These are phyloP conservation scores for Cladosporium sphaerospermum DNA, from an alignment of 2,329 filamentous ascomycete genomes.

Conservation along the genomic window DNA sequence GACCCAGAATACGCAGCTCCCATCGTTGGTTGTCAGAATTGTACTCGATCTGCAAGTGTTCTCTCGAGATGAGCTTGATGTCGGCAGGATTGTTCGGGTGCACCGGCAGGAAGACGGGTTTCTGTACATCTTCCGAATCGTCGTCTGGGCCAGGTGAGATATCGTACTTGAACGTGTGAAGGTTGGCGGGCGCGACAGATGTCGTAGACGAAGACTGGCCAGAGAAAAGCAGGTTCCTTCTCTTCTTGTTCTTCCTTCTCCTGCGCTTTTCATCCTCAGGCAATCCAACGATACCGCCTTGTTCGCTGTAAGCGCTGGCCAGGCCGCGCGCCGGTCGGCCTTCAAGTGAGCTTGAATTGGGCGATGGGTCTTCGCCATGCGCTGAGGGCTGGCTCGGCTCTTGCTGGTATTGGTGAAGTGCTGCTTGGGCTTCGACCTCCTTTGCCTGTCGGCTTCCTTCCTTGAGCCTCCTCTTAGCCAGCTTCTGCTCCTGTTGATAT, in stretches of 20 bases:
- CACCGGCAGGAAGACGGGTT: slow-evolving; percentile 61
- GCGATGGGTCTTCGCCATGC: slow-evolving; percentile 17
- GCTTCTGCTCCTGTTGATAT: slow-evolving; percentile 18
- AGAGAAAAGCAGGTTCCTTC: slow-evolving; percentile 8
- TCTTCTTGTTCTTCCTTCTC: slow-evolving; percentile 7
- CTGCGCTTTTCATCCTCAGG: slow-evolving; percentile 42
- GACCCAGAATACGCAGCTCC: slow-evolving; percentile 59
- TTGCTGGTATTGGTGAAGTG: slow-evolving; percentile 21
- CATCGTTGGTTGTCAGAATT: slow-evolving; percentile 58
- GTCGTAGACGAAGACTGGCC: slow-evolving; percentile 44
- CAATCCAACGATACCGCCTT: slow-evolving; percentile 40
- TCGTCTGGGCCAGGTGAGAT: slow-evolving; percentile 27
- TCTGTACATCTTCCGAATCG: slow-evolving; percentile 24
- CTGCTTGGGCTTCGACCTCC: slow-evolving; percentile 15
- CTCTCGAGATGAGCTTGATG: slow-evolving; percentile 67
- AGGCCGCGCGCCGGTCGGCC: slow-evolving; percentile 24
- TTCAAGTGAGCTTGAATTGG: slow-evolving; percentile 19
- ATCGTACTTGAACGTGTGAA: slow-evolving; percentile 14
- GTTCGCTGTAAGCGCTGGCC: slow-evolving; percentile 28
- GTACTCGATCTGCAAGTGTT: slow-evolving; percentile 68
- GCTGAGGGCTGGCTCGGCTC: slow-evolving; percentile 26
- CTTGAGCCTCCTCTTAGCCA: slow-evolving; percentile 9
- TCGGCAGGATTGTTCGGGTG: slow-evolving; percentile 61
- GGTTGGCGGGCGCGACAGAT: slow-evolving; percentile 33
- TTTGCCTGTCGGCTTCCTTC: slow-evolving; percentile 7